phyloP scores from a whole-genome alignment of 2,329 filamentous ascomycete genomes.

The Aaosphaeria pasadenensis region DNA sequence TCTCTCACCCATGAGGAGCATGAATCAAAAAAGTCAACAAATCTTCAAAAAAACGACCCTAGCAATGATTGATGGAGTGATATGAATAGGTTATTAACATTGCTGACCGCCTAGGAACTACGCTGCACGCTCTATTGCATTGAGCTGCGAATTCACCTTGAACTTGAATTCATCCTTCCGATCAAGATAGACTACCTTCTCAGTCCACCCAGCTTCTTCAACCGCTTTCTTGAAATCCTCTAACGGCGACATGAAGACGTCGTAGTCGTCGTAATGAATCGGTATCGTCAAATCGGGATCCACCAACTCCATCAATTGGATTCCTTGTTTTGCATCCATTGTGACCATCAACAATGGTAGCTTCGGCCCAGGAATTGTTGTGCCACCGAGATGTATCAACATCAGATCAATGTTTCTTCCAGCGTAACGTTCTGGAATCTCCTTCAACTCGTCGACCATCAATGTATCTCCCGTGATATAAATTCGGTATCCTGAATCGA shows the following conservation, averaged over 20 bases:
- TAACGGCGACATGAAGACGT: conserved; percentile 59
- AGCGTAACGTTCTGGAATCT: conserved; percentile 57
- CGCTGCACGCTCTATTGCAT: no score
- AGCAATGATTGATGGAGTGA: background rate
- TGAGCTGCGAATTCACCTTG: conserved; percentile 32
- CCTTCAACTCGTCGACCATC: conserved; percentile 59
- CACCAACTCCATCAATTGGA: conserved; percentile 59
- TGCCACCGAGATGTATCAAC: conserved; percentile 65
- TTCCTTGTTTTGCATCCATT: conserved; percentile 63
- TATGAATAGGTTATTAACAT: background rate
- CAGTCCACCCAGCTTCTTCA: conserved; percentile 47
- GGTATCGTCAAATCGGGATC: conserved; percentile 62
- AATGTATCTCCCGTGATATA: conserved; percentile 68
- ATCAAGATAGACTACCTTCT: conserved; percentile 60
- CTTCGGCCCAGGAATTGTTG: conserved; percentile 59
- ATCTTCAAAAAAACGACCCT: conserved; percentile 5
- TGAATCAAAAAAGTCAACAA: conserved; percentile 30
- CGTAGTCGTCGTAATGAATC: conserved; percentile 45
- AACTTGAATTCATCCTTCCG: conserved; percentile 58
- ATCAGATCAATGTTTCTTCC: conserved; percentile 61
- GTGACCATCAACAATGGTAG: conserved; percentile 64
- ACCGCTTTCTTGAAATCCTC: conserved; percentile 59
- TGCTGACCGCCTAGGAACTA: no score
- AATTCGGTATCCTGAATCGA: conserved; percentile 54
- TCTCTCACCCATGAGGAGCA: conserved; percentile 16